Conservation (phyloP, 169 alveolate genomes). For the Cryptosporidium meleagridis region DNA sequence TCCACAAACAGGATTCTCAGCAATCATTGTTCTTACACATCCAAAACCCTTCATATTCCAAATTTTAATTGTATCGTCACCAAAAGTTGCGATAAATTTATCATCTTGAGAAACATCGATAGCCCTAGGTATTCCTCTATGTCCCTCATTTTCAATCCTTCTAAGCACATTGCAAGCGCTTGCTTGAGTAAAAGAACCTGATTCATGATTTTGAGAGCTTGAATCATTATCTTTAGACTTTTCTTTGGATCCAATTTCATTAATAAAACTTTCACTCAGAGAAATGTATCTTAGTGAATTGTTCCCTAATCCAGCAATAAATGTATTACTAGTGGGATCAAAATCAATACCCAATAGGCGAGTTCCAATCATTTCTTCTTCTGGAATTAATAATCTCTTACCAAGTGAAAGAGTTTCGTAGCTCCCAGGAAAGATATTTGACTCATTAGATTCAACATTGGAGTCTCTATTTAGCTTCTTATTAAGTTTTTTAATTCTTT, state of each 20-base stretch:
- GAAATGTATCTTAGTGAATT: slow-evolving; percentile 53
- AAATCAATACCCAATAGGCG: slow-evolving; percentile 52
- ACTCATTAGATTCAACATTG: slow-evolving; percentile 24
- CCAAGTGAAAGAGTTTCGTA: slow-evolving; percentile 43
- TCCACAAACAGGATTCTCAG: slow-evolving; percentile 78
- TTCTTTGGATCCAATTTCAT: background rate
- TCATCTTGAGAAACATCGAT: slow-evolving; percentile 78
- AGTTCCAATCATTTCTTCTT: slow-evolving; percentile 71
- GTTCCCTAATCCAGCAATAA: slow-evolving; percentile 43
- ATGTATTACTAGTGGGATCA: slow-evolving; percentile 25
- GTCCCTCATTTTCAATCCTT: slow-evolving; percentile 79
- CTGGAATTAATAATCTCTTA: slow-evolving; percentile 19
- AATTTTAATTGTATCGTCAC: slow-evolving; percentile 78
- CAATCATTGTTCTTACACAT: slow-evolving; percentile 76
- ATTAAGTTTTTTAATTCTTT: slow-evolving; percentile 54
- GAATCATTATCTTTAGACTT: slow-evolving; percentile 17
- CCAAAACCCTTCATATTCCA: slow-evolving; percentile 81
- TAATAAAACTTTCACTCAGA: background rate
- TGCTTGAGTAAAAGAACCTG: slow-evolving; percentile 70
- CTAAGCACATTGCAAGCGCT: slow-evolving; percentile 77
- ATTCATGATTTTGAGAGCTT: background rate
- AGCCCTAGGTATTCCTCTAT: slow-evolving; percentile 77
- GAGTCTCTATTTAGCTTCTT: slow-evolving; percentile 23
- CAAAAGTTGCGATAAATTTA: slow-evolving; percentile 79
- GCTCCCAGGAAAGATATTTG: slow-evolving; percentile 22